Conservation (phyloP, 2,329 filamentous ascomycete species). For the Periconia digitata region DNA sequence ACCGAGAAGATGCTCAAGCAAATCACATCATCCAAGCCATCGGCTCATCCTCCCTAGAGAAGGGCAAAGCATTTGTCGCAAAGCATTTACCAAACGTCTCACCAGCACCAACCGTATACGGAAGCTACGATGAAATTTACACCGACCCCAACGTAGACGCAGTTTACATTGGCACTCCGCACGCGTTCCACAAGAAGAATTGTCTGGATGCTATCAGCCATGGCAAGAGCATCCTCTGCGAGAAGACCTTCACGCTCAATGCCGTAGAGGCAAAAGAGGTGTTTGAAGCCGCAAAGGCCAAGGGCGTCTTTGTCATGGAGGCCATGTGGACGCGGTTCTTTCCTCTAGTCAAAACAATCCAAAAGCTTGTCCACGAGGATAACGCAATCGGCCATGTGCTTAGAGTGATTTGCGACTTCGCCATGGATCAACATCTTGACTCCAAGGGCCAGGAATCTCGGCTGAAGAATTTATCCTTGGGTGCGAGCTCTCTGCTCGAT, state of each 20-base stretch:
- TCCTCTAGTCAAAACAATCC: conserved; percentile 72
- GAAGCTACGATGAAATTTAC: conserved; percentile 75
- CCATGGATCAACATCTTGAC: conserved; percentile 52
- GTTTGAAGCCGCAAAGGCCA: conserved; percentile 67
- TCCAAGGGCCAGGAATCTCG: conserved; percentile 55
- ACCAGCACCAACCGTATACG: conserved; percentile 66
- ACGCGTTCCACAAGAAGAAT: conserved; percentile 87
- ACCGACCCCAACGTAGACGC: conserved; percentile 75
- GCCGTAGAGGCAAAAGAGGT: conserved; percentile 71
- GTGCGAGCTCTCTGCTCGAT: conserved; percentile 77
- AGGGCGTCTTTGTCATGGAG: conserved; percentile 46
- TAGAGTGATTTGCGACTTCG: conserved; percentile 56
- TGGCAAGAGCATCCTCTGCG: conserved; percentile 81
- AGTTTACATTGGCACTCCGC: conserved; percentile 82
- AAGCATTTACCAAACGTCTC: conserved; percentile 30
- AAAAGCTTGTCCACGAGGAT: conserved; percentile 59
- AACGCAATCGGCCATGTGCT: conserved; percentile 54
- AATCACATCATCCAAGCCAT: conserved; percentile 17
- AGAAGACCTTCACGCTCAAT: conserved; percentile 83
- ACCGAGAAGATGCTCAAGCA: conserved; percentile 9
- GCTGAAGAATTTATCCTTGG: conserved; percentile 74
- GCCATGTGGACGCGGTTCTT: conserved; percentile 86
- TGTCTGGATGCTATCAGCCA: conserved; percentile 74
- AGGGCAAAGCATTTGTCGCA: conserved; percentile 13
- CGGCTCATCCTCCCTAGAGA: conserved; percentile 16